phyloP scores from a whole-genome alignment of 768 basidiomycete species.

The Pilatotrama ljubarskyi region DNA sequence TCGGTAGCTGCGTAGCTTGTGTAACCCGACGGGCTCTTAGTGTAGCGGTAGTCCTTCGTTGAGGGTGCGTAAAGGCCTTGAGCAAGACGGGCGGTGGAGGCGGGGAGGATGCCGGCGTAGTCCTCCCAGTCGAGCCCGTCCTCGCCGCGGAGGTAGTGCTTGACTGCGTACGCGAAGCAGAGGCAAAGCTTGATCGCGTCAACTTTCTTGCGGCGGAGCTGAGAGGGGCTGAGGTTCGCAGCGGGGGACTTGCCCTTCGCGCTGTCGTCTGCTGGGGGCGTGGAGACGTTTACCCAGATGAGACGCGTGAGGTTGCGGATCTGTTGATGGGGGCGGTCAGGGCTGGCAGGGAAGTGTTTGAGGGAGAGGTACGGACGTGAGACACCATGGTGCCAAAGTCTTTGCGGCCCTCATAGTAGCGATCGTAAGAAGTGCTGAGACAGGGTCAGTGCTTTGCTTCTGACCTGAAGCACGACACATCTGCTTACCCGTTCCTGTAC shows the following conservation, averaged over 20 bases:
- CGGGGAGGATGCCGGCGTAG: conserved; percentile 65
- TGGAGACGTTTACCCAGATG: conserved; percentile 77
- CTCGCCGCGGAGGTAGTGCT: conserved; percentile 84
- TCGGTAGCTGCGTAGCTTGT: conserved; percentile 42
- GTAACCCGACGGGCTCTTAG: conserved; percentile 31
- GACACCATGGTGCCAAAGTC: conserved; percentile 72
- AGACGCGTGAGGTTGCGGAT: conserved; percentile 75
- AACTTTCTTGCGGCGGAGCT: conserved; percentile 66
- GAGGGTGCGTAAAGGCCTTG: conserved; percentile 16
- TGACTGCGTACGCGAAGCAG: conserved; percentile 69
- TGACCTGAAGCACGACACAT: neutral
- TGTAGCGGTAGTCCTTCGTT: conserved; percentile 20
- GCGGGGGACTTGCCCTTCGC: conserved; percentile 54
- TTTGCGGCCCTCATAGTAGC: conserved; percentile 88
- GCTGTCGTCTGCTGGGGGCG: conserved; percentile 55
- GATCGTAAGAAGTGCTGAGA: conserved; percentile 77
- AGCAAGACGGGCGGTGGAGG: conserved; percentile 51
- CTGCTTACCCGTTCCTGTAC: conserved; percentile 64
- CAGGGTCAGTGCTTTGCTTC: neutral
- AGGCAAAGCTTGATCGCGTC: conserved; percentile 68
- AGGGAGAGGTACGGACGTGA: conserved; percentile 41
- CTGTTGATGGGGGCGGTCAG: conserved; percentile 29
- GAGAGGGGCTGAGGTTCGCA: conserved; percentile 45
- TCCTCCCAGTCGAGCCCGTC: conserved; percentile 74
- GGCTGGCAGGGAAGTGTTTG: neutral